Evolutionary conservation across 306 rosid genomes (phyloP).

Genomic region (Cotoneaster glaucophyllus): DNA sequence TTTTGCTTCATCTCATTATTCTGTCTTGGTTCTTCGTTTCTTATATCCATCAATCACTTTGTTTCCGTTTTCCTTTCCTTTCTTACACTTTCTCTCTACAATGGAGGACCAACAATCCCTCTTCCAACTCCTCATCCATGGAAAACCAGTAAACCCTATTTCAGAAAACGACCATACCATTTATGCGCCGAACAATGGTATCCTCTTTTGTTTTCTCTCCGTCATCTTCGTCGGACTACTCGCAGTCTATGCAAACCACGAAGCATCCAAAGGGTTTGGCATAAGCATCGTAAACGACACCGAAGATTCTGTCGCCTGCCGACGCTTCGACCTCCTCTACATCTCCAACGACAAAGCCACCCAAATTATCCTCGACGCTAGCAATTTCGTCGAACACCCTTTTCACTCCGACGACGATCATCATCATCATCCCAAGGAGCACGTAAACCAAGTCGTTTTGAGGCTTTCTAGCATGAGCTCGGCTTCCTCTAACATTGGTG

Average conservation of each 20-base stretch:
- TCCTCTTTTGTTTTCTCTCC: conserved; percentile 28
- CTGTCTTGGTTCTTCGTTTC: too few relatives aligned
- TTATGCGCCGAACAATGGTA: background rate
- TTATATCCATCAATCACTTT: too few relatives aligned
- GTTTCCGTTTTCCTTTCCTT: background rate
- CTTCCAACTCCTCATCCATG: conserved; percentile 11
- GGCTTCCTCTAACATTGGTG: background rate
- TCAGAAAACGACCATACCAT: background rate
- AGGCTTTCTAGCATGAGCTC: conserved; percentile 30
- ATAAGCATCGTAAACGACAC: conserved; percentile 40
- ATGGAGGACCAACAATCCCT: background rate
- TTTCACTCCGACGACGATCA: conserved; percentile 21
- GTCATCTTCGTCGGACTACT: conserved; percentile 26
- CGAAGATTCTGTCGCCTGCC: conserved; percentile 24
- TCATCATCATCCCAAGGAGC: conserved; percentile 25
- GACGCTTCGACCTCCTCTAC: conserved; percentile 46
- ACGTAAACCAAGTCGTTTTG: conserved; percentile 34
- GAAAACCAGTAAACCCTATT: background rate
- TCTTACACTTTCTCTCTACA: background rate
- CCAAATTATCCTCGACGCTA: conserved; percentile 44
- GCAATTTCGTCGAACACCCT: conserved; percentile 33
- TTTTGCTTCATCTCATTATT: background rate
- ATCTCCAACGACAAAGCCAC: conserved; percentile 57
- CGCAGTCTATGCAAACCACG: conserved; percentile 58
- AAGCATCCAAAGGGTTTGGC: conserved; percentile 57